Percentiles rank a stretch among this genome's conserved stretches.
phyloP scores from a whole-genome alignment of 306 rosid genomes.

The Abrus pulchellus region DNA sequence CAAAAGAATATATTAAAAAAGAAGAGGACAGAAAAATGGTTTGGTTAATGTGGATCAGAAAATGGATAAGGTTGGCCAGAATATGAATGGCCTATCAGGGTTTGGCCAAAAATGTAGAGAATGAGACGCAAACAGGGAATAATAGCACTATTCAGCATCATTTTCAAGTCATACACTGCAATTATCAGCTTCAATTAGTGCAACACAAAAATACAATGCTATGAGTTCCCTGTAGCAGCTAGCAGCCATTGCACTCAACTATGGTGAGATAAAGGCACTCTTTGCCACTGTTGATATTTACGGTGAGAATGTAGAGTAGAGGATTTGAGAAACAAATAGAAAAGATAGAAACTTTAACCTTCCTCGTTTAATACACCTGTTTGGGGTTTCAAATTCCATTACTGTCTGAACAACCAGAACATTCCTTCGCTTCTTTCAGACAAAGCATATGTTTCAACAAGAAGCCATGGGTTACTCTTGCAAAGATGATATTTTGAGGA shows the following conservation, averaged over 20 bases:
- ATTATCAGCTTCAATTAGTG: neutral
- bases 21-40: neutral
- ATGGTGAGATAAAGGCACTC: neutral
- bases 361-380: neutral
- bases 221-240: neutral
- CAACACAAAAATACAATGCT: neutral
- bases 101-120: neutral
- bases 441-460: constrained; percentile 18
- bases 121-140: neutral
- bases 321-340: constrained; percentile 12
- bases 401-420: neutral
- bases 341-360: neutral
- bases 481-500: constrained; percentile 23
- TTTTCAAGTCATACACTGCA: neutral
- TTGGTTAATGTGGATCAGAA: neutral
- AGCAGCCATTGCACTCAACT: neutral
- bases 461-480: constrained; percentile 13
- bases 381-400: neutral
- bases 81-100: neutral
- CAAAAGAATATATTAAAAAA: neutral
- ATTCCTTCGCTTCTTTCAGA: neutral
- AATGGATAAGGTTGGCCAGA: neutral
- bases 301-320: neutral
- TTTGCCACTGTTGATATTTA: neutral
- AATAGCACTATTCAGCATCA: neutral